Conservation (phyloP, 2,329 filamentous ascomycete species). For the Diaporthe amygdali region DNA sequence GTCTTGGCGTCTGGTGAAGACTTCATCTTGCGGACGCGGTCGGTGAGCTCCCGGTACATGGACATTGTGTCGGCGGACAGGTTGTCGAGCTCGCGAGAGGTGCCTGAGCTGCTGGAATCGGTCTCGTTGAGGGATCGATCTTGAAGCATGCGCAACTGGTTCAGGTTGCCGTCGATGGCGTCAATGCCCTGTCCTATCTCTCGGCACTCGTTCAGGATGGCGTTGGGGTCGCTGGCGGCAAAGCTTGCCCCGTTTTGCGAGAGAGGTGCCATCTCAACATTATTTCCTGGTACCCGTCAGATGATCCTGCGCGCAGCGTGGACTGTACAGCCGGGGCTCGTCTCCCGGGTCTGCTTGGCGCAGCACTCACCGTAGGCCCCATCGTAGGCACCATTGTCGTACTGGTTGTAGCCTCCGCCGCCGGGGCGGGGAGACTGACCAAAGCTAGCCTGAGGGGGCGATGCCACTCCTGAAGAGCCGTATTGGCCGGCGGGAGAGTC, state of each 20-base stretch:
- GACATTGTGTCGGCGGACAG: slow-evolving; percentile 82
- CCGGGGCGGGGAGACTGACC: slow-evolving; percentile 26
- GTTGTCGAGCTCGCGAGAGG: slow-evolving; percentile 72
- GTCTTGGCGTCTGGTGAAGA: slow-evolving; percentile 76
- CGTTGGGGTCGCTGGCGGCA: slow-evolving; percentile 67
- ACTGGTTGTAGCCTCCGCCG: not conserved
- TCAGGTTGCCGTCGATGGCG: slow-evolving; percentile 73
- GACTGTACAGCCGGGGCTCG: not conserved
- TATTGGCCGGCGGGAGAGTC: slow-evolving; percentile 42
- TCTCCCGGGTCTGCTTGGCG: not conserved
- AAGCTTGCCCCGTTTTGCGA: slow-evolving; percentile 55
- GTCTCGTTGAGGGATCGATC: slow-evolving; percentile 75
- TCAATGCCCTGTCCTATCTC: slow-evolving; percentile 81
- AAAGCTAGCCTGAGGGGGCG: slow-evolving; percentile 5
- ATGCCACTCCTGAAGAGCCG: slow-evolving; percentile 30
- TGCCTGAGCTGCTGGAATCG: slow-evolving; percentile 70
- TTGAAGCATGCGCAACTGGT: slow-evolving; percentile 74
- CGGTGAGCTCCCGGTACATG: slow-evolving; percentile 78
- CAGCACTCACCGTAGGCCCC: slow-evolving; percentile 5
- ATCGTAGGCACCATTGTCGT: not conserved
- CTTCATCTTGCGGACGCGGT: slow-evolving; percentile 83
- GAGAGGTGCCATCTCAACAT: slow-evolving; percentile 76
- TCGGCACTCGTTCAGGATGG: slow-evolving; percentile 83
- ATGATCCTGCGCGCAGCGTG: not conserved
- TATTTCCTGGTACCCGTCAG: slow-evolving; percentile 34